Evolutionary conservation across 106 monocot species (phyloP), one percentile per base, ranked within the genome.

Genomic region (Allium sativum): DNA sequence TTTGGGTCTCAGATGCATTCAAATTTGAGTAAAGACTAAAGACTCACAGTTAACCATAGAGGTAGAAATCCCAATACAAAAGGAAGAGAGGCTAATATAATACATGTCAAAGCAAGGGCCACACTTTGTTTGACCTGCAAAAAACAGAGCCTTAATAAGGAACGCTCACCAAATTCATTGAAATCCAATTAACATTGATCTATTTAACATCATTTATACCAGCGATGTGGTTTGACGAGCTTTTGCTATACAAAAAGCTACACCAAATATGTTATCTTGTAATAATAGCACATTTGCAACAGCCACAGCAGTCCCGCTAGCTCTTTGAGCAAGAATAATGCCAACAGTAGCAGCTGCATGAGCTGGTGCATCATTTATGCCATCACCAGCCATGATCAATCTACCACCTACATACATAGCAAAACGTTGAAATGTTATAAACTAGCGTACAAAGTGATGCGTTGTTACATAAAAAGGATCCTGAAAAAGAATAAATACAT

Each of bases 51-150:
- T 57, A 96, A 70, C 96, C 96, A 96, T 53, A 96, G 79, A 65
- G 96, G 96, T 76, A 96, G 81, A 78, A 75, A 82, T 40, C 96
- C 96, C 68, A 91, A 58, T 8, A 96, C 96, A 21, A 87, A 96
- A 53, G 84, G 84, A 70, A 87, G 78, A 58, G 96, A 68, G 69
- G 91, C 96, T 53, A 91, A 72, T 43, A 96, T 9, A 59, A 96
- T 91, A 77, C 95, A 91, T 64, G 87, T 68, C 59, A 96, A 72
- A 45, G 96, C 96, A 56, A 96, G 87, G 7, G 42, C 84, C 45
- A 91, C 96, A 82, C 91, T 91, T 74, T 96, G 96, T 69, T 96
- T 96, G 46, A 96, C 87, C 96, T 96, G 84, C 62, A 73, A 74
- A n/a, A 12, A 54, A 19, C 5, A 46, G 12, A n/a, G 12, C 22